Percentiles rank a stretch among this genome's conserved stretches.
phyloP scores from a whole-genome alignment of 1,284 basidiomycete species.

The Sporisorium graminicola region DNA sequence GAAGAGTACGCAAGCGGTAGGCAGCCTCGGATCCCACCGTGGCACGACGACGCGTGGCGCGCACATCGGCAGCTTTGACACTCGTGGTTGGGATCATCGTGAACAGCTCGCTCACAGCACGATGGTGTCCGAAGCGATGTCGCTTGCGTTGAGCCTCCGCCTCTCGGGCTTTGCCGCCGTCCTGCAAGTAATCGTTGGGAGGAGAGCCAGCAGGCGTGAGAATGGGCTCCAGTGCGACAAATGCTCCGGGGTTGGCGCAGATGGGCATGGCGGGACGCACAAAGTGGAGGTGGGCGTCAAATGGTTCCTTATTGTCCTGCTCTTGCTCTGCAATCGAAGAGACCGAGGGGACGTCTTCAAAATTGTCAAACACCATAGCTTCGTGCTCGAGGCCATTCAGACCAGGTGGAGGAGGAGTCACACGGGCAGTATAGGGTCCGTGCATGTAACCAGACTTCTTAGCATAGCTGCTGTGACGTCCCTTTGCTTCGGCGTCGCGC shows the following conservation, averaged over 20 bases:
- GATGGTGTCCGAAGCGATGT: slow-evolving; percentile 30
- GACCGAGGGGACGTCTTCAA: slow-evolving; percentile 34
- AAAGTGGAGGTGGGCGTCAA: slow-evolving; percentile 37
- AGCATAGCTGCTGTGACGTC: background rate
- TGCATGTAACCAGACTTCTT: background rate
- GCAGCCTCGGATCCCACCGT: slow-evolving; percentile 34
- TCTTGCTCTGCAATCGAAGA: slow-evolving; percentile 22
- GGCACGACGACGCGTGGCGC: slow-evolving; percentile 31
- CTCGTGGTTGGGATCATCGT: background rate
- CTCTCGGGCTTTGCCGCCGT: background rate
- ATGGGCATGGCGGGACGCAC: slow-evolving; percentile 39
- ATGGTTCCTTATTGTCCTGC: slow-evolving; percentile 20
- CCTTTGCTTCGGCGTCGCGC: background rate
- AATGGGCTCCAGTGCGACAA: slow-evolving; percentile 21
- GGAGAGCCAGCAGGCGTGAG: slow-evolving; percentile 1
- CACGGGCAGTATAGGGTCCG: background rate
- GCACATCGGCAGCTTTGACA: background rate
- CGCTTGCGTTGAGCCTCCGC: slow-evolving; percentile 12
- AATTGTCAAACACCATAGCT: slow-evolving; percentile 48
- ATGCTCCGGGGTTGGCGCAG: slow-evolving; percentile 32
- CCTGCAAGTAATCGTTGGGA: slow-evolving; percentile 2
- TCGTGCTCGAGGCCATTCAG: slow-evolving; percentile 29
- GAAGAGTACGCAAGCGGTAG: slow-evolving; percentile 17
- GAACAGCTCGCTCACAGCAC: slow-evolving; percentile 30
- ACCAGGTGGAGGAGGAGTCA: background rate